Conservation (phyloP, 2,329 filamentous ascomycete genomes). For the Capronia epimyces region DNA sequence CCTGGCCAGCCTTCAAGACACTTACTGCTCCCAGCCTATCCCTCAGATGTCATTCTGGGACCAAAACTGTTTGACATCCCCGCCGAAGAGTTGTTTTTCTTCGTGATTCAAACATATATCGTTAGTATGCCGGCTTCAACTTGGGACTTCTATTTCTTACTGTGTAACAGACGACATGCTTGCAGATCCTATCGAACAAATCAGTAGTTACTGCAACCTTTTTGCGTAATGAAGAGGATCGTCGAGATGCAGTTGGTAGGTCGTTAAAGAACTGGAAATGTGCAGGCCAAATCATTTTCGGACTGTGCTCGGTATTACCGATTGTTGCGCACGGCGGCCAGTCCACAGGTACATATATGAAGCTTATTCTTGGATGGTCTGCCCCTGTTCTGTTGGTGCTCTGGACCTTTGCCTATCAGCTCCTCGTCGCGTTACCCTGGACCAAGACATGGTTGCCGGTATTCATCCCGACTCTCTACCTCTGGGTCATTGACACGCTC, state of each 20-base stretch:
- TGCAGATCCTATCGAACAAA: constrained; percentile 65
- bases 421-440: constrained; percentile 56
- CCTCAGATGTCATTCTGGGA: constrained; percentile 58
- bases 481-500: constrained; percentile 67
- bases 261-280: constrained; percentile 41
- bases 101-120: constrained; percentile 69
- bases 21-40: constrained; percentile 50
- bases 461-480: constrained; percentile 58
- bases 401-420: constrained; percentile 59
- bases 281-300: constrained; percentile 49
- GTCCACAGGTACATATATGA: constrained; percentile 58
- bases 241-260: constrained; percentile 28
- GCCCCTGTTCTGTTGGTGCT: constrained; percentile 60
- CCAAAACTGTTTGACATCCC: constrained; percentile 61
- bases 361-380: constrained; percentile 65
- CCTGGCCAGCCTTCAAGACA: neutral
- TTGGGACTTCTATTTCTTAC: constrained; percentile 6
- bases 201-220: constrained; percentile 53
- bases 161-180: constrained; percentile 48
- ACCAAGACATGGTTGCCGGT: constrained; percentile 58
- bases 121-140: constrained; percentile 19
- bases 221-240: constrained; percentile 39
- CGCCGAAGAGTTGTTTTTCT: constrained; percentile 70
- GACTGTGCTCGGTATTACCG: constrained; percentile 30
- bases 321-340: constrained; percentile 41